Evolutionary conservation across 306 rosid species (phyloP).

Genomic region (Lithocarpus polystachyus): DNA sequence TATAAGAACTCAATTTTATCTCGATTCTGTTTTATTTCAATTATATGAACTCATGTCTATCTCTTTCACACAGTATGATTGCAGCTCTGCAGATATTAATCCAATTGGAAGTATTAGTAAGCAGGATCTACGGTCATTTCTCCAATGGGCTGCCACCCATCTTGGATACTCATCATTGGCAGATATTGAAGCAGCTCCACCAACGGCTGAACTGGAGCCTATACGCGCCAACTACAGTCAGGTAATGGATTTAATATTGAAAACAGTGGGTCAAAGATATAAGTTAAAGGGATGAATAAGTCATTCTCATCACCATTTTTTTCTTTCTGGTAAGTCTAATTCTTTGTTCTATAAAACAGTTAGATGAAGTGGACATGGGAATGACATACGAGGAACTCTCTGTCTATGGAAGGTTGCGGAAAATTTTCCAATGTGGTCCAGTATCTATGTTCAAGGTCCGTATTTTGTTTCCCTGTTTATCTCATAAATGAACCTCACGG

Average conservation of each 20-base stretch:
- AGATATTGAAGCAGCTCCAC: constrained; percentile 95
- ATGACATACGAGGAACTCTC: constrained; percentile 97
- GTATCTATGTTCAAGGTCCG: constrained; percentile 91
- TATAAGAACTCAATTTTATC: background rate
- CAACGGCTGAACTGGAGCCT: constrained; percentile 98
- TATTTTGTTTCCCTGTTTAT: constrained; percentile 13
- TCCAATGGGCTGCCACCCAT: constrained; percentile 85
- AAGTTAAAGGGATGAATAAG: constrained; percentile 8
- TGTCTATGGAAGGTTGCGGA: constrained; percentile 81
- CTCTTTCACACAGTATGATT: constrained; percentile 62
- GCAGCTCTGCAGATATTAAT: constrained; percentile 96
- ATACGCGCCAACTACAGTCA: constrained; percentile 86
- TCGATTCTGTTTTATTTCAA: background rate
- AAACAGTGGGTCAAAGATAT: background rate
- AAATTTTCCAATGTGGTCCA: constrained; percentile 88
- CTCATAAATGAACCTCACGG: background rate
- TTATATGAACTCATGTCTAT: constrained; percentile 7
- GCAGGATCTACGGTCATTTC: constrained; percentile 82
- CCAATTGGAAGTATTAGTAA: constrained; percentile 94
- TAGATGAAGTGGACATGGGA: constrained; percentile 98
- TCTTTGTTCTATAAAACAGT: constrained; percentile 36
- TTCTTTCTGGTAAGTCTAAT: background rate
- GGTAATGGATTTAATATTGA: constrained; percentile 35
- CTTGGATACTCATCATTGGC: constrained; percentile 79
- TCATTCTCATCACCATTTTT: constrained; percentile 12